Percentiles rank a stretch among this genome's conserved stretches.
These are phyloP conservation scores for Hansfordia pulvinata DNA, from an alignment of 2,329 filamentous ascomycete species.

Conservation along the genomic window DNA sequence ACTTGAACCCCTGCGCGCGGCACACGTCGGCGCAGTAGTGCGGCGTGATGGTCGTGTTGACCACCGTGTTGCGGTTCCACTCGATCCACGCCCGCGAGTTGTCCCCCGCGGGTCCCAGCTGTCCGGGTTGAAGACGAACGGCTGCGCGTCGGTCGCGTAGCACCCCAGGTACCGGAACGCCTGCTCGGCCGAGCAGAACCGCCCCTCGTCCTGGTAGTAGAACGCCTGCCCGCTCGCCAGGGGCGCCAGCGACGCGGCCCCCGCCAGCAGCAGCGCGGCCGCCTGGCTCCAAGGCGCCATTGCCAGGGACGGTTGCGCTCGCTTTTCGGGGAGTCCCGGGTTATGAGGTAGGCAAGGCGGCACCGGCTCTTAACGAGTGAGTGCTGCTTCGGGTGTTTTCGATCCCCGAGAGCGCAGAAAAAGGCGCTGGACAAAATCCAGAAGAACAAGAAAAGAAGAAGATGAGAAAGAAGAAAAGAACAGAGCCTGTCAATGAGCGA, in stretches of 20 bases:
- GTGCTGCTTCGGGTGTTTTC: too few relatives aligned
- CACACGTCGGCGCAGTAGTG: constrained; percentile 11
- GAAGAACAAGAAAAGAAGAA: background rate
- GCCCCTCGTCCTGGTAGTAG: constrained; percentile 5
- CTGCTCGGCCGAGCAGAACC: constrained; percentile 2
- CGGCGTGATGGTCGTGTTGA: constrained; percentile 14
- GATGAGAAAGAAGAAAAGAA: constrained; percentile 2
- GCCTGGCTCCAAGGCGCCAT: too few relatives aligned
- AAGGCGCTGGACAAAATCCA: too few relatives aligned
- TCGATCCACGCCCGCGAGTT: constrained; percentile 9
- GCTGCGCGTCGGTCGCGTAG: constrained; percentile 1
- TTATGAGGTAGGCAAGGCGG: too few relatives aligned
- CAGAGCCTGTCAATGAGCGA: constrained; percentile 5
- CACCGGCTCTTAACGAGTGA: too few relatives aligned
- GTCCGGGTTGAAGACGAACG: constrained; percentile 7
- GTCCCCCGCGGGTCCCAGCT: constrained; percentile 5
- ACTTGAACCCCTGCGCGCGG: constrained; percentile 14
- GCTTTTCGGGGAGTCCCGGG: too few relatives aligned
- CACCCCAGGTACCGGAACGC: constrained; percentile 8
- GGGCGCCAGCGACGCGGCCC: constrained; percentile 8
- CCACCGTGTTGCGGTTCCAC: constrained; percentile 7
- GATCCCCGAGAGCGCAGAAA: too few relatives aligned
- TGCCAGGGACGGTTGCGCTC: too few relatives aligned
- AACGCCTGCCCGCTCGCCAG: constrained; percentile 7
- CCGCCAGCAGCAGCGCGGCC: too few relatives aligned